These are phyloP conservation scores for Tetrapisispora nanseiensis DNA, from an alignment of 805 yeast genomes.

Conservation along the genomic window DNA sequence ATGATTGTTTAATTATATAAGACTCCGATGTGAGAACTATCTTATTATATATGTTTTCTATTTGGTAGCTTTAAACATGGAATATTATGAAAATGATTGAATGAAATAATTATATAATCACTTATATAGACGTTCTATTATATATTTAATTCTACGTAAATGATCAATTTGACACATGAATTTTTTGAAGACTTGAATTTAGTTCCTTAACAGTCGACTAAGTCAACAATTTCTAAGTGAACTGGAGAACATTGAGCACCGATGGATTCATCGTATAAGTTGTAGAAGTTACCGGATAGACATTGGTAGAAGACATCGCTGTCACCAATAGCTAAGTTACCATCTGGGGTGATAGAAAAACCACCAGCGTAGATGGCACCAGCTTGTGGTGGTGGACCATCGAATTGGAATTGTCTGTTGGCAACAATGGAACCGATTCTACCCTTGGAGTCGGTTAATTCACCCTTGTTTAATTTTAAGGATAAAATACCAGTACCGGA, in stretches of 20 bases:
- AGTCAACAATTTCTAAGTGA: slow-evolving; percentile 40
- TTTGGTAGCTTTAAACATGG: background rate
- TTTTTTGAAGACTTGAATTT: background rate
- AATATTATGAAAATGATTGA: background rate
- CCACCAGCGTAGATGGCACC: slow-evolving; percentile 57
- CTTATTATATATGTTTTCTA: too few species aligned
- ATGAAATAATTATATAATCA: background rate
- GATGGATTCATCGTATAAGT: slow-evolving; percentile 48
- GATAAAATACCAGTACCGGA: slow-evolving; percentile 34
- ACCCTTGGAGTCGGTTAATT: slow-evolving; percentile 45
- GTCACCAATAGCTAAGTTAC: slow-evolving; percentile 50
- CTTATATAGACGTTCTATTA: background rate
- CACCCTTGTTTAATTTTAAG: slow-evolving; percentile 39
- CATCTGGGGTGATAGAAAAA: slow-evolving; percentile 47
- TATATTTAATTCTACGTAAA: background rate
- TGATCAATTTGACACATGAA: background rate
- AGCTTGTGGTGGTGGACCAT: slow-evolving; percentile 72
- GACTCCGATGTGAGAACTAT: too few species aligned
- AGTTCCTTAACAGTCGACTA: slow-evolving; percentile 37
- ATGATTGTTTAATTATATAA: too few species aligned
- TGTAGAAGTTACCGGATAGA: slow-evolving; percentile 56
- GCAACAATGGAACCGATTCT: slow-evolving; percentile 66
- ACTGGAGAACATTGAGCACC: slow-evolving; percentile 51
- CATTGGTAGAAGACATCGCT: slow-evolving; percentile 54
- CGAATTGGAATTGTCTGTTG: slow-evolving; percentile 69